phyloP scores from a whole-genome alignment of 2,329 filamentous ascomycete species.

The Aspergillus transmontanensis region DNA sequence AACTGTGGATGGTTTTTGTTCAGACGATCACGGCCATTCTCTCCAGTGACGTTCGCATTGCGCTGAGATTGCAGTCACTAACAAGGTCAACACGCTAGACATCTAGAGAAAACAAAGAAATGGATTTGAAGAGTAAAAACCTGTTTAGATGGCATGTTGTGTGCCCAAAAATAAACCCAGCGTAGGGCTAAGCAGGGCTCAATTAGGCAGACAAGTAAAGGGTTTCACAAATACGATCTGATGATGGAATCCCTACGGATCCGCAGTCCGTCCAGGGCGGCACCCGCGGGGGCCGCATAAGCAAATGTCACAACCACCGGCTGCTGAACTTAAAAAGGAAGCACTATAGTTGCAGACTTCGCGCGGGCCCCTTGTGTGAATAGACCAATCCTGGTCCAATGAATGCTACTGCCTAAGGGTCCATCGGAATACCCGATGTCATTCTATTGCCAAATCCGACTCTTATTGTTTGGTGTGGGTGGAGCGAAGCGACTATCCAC shows the following conservation, averaged over 20 bases:
- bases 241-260: neutral
- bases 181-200: neutral
- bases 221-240: neutral
- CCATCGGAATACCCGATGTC: neutral
- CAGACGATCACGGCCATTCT: neutral
- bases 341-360: neutral
- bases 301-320: neutral
- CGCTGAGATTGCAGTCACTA: neutral
- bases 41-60: neutral
- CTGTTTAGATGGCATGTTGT: neutral
- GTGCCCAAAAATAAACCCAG: neutral
- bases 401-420: slow-evolving; percentile 9
- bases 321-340: too few relatives aligned
- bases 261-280: neutral
- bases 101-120: neutral
- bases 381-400: slow-evolving; percentile 1
- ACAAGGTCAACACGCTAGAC: neutral
- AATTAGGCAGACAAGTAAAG: slow-evolving; percentile 3
- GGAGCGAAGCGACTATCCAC: neutral
- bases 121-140: neutral
- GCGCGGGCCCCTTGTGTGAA: neutral
- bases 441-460: neutral
- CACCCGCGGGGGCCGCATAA: neutral
- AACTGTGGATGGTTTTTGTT: neutral
- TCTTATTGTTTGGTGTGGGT: neutral